Evolutionary conservation across 169 alveolate genomes (phyloP).

Genomic region (Eimeria nieschulzi): DNA sequence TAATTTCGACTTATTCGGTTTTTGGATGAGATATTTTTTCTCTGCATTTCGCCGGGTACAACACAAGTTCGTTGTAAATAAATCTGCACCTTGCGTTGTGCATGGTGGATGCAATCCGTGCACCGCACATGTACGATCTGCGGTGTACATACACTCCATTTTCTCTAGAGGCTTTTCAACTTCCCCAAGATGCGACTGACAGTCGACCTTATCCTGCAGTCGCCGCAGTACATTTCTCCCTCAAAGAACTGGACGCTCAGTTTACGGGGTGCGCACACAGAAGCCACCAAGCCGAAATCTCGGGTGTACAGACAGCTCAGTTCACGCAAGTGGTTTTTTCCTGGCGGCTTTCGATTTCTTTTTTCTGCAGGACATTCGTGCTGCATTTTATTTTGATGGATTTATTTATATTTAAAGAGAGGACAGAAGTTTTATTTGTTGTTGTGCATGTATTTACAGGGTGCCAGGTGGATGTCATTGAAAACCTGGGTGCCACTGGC

Average conservation of each 20-base stretch:
- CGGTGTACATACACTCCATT: no score
- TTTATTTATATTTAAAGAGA: not conserved
- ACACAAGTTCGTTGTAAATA: no score
- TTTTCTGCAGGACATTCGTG: not conserved
- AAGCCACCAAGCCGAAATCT: not conserved
- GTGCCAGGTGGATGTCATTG: slow-evolving; percentile 86
- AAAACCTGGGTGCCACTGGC: slow-evolving; percentile 90
- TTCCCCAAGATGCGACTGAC: slow-evolving; percentile 79
- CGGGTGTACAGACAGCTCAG: slow-evolving; percentile 1
- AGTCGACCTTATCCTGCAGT: slow-evolving; percentile 78
- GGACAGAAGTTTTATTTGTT: not conserved
- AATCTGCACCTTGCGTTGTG: no score
- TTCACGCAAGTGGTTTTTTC: not conserved
- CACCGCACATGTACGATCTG: no score
- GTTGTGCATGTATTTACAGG: slow-evolving; percentile 79
- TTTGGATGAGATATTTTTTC: no score
- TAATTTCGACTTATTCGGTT: no score
- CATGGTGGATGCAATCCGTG: no score
- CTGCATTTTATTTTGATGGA: no score
- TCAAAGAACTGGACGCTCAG: slow-evolving; percentile 77
- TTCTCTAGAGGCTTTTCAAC: not conserved
- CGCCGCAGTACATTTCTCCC: slow-evolving; percentile 79
- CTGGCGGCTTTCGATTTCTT: not conserved
- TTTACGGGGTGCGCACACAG: slow-evolving; percentile 77
- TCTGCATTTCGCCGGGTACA: no score